Evolutionary conservation across 2,329 filamentous ascomycete species (phyloP), one percentile per base, ranked within the genome.

Genomic region (Ophiostoma himal-ulmi): DNA sequence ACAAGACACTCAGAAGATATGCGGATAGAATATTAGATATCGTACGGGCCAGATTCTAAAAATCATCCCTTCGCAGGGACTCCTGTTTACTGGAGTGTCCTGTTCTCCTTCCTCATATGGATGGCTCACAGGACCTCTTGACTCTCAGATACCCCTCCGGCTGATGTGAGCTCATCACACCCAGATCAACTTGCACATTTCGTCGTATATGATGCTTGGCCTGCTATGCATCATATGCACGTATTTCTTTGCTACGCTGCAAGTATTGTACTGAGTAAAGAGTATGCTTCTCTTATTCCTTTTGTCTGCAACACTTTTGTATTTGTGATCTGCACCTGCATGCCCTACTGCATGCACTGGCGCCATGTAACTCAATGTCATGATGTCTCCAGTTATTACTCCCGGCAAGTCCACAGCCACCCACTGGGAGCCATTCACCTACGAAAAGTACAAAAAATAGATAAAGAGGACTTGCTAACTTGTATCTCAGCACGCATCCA

Each of bases 91-190:
- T 26, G 52, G 20, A 22, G 22, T 22, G 52, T 22, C 52, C n/a
- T 57, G 52, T 57, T 64, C 69, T 70, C 69, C 69, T 70, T 67
- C 69, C 69, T 26, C 57, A 70, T 70, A 41, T 60, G 64, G 69
- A 60, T 70, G 66, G 69, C 60, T 69, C 44, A 57, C 52, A 57
- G 52, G n/a, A 57, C 22, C 30, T 4, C n/a, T 17, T 22, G n/a
- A 57, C n/a, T 54, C 48, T 22, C 48, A 22, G 5, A 20, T 20
- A 2, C 44, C 7, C 14, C 17, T 20, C n/a, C 20, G 17, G 6
- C 44, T 20, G 44, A 48, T n/a, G 44, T 20, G 26, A 54, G 22
- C n/a, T 26, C 52, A 26, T 57, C 52, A 57, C 52, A 26, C 22
- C 44, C 52, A n/a, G 44, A 48, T 22, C 11, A 8, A 3, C 14